Evolutionary conservation across 139 green algal species (phyloP).

Genomic region (Chlorella ohadii): DNA sequence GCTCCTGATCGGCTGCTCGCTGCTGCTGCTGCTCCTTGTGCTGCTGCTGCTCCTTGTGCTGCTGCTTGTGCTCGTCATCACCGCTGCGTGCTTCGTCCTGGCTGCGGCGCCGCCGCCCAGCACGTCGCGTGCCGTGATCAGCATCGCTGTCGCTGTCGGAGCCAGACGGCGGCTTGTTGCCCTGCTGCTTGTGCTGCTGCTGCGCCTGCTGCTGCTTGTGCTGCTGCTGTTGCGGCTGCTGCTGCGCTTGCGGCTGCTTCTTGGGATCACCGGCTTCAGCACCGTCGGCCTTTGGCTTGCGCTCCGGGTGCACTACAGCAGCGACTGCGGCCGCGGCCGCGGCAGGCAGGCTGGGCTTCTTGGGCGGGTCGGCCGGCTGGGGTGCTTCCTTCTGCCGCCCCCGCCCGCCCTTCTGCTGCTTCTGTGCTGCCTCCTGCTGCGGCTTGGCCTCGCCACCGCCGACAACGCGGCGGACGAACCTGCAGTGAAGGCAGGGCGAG

Average conservation of each 20-base stretch:
- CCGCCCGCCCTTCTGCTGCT: background rate
- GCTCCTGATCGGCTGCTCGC: background rate
- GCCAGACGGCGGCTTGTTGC: background rate
- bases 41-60: background rate
- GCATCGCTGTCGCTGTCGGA: background rate
- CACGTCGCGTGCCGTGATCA: background rate
- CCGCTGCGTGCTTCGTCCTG: no score
- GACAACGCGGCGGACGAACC: background rate
- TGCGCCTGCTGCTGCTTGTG: background rate
- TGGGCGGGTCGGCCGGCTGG: no score
- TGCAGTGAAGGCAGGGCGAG: background rate
- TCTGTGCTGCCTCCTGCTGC: background rate
- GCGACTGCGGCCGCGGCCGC: no score
- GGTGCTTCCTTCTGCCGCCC: no score
- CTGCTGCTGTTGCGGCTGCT: background rate
- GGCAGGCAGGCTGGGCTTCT: no score
- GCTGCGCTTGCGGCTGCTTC: background rate
- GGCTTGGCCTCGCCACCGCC: background rate
- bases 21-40: background rate
- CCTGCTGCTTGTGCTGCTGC: background rate
- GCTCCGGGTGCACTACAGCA: no score
- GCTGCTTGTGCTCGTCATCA: background rate
- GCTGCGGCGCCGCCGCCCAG: no score
- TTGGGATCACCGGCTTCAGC: no score
- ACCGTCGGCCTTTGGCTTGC: no score